phyloP scores from a whole-genome alignment of 345 rosid species.

The Populus alba region DNA sequence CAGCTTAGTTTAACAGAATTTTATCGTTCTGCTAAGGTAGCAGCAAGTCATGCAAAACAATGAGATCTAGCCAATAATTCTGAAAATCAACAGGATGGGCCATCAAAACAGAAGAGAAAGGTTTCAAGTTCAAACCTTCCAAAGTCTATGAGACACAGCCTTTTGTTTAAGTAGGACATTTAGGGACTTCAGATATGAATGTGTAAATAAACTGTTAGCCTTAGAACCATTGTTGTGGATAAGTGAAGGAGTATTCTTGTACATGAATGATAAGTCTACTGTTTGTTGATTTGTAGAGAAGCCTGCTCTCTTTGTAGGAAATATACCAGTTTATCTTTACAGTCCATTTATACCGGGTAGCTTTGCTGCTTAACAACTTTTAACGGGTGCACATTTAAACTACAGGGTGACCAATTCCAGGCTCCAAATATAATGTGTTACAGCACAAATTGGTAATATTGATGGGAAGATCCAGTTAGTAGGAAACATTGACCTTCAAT shows the following conservation, averaged over 20 bases:
- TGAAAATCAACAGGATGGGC: conserved; percentile 19
- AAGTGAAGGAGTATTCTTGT: background rate
- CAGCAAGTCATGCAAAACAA: conserved; percentile 22
- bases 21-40: conserved; percentile 62
- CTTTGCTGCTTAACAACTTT: too few species aligned
- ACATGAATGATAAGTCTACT: background rate
- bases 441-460: background rate
- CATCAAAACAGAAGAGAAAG: conserved; percentile 48
- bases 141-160: conserved; percentile 61
- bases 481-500: background rate
- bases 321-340: background rate
- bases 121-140: conserved; percentile 42
- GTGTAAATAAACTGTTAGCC: background rate
- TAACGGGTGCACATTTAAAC: background rate
- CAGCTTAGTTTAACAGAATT: conserved; percentile 71
- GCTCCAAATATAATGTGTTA: background rate
- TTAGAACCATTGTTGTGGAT: background rate
- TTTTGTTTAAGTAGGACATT: conserved; percentile 22
- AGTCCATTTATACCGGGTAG: background rate
- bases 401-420: background rate
- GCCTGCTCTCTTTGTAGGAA: background rate
- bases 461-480: background rate
- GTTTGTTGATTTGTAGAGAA: background rate
- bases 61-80: conserved; percentile 25
- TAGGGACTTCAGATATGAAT: background rate